Conservation (phyloP, 805 yeast genomes). For the Saturnispora hagleri region DNA sequence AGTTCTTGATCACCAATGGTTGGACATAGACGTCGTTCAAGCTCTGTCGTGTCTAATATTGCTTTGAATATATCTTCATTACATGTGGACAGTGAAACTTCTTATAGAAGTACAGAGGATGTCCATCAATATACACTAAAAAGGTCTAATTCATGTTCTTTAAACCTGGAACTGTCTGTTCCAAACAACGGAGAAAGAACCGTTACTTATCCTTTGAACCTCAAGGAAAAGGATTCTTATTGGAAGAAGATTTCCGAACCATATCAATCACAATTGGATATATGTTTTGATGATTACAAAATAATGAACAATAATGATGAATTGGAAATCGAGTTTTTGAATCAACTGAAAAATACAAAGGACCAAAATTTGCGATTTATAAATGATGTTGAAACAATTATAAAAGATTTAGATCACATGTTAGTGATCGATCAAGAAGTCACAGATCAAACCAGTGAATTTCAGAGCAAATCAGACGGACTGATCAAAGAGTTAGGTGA, state of each 20-base stretch:
- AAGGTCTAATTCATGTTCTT: slow-evolving; percentile 13
- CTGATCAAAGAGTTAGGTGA: slow-evolving; percentile 39
- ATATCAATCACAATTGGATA: slow-evolving; percentile 18
- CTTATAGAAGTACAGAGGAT: neutral
- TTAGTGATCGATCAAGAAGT: slow-evolving; percentile 48
- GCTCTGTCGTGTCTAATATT: slow-evolving; percentile 53
- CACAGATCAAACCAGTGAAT: slow-evolving; percentile 50
- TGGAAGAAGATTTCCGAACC: slow-evolving; percentile 18
- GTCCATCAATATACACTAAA: neutral
- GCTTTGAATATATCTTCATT: slow-evolving; percentile 44
- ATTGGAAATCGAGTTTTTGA: slow-evolving; percentile 30
- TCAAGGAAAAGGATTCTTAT: slow-evolving; percentile 27
- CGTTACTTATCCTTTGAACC: slow-evolving; percentile 30
- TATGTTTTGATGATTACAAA: slow-evolving; percentile 33
- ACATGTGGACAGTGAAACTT: slow-evolving; percentile 1
- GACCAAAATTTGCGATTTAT: slow-evolving; percentile 31
- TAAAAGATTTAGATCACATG: slow-evolving; percentile 38
- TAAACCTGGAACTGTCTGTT: neutral
- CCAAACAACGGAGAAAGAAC: neutral
- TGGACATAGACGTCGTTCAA: slow-evolving; percentile 35
- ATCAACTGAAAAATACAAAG: slow-evolving; percentile 23
- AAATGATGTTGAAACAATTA: slow-evolving; percentile 36
- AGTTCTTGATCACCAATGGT: neutral
- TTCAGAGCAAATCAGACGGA: slow-evolving; percentile 47
- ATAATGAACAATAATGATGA: slow-evolving; percentile 34